These are phyloP conservation scores for Penicillium longicatenatum DNA, from an alignment of 495 filamentous ascomycete genomes.

Conservation along the genomic window DNA sequence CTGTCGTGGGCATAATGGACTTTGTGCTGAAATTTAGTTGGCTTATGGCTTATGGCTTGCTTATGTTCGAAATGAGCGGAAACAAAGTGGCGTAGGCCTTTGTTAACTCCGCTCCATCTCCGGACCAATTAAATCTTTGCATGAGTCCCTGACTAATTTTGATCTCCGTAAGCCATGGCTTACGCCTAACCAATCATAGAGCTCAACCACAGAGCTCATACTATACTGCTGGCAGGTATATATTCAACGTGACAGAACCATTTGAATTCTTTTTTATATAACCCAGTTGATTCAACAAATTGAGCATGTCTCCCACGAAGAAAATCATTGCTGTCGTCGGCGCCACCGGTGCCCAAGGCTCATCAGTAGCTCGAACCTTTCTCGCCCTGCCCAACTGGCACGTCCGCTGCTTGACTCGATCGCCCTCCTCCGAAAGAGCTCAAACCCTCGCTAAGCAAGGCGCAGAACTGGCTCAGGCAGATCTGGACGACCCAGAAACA, in stretches of 20 bases:
- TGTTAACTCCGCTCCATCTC: not conserved
- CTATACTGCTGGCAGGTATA: not conserved
- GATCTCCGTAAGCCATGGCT: slow-evolving; percentile 24
- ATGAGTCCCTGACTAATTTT: not conserved
- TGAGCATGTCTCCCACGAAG: slow-evolving; percentile 5
- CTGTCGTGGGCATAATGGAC: not conserved
- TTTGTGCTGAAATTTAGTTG: not conserved
- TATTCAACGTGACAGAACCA: not conserved
- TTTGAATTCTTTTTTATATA: too few species aligned
- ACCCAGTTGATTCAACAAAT: not conserved
- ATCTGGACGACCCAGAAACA: slow-evolving; percentile 44
- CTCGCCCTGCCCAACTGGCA: slow-evolving; percentile 37
- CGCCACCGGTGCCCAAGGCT: slow-evolving; percentile 50
- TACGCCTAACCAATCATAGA: slow-evolving; percentile 23
- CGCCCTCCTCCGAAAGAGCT: slow-evolving; percentile 42
- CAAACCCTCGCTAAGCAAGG: slow-evolving; percentile 41
- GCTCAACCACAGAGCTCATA: slow-evolving; percentile 8
- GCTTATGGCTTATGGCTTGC: slow-evolving; percentile 4
- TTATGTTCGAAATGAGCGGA: not conserved
- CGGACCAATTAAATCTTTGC: not conserved
- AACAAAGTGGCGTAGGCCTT: not conserved
- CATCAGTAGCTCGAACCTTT: slow-evolving; percentile 45
- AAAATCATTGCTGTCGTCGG: slow-evolving; percentile 35
- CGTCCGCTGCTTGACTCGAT: slow-evolving; percentile 46
- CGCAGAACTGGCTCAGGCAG: slow-evolving; percentile 48